Conservation (phyloP, 2,329 filamentous ascomycete species). For the Claviceps paspali region DNA sequence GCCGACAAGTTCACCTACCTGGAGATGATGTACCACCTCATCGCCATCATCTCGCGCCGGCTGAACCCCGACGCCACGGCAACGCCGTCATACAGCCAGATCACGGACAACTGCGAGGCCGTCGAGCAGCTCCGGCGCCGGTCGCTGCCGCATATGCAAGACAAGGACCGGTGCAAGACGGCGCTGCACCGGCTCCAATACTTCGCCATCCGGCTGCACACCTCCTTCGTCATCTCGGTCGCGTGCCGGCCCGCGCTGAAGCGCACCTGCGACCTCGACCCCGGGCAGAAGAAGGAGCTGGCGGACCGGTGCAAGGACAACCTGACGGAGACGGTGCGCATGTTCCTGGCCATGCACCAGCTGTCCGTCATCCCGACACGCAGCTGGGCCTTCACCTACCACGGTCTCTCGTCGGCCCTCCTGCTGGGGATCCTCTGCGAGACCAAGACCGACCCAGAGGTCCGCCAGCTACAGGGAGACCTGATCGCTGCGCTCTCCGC, state of each 20-base stretch:
- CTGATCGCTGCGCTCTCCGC: slow-evolving; percentile 48
- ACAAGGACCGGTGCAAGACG: slow-evolving; percentile 48
- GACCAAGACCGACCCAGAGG: slow-evolving; percentile 47
- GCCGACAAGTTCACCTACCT: slow-evolving; percentile 41
- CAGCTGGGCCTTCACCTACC: slow-evolving; percentile 54
- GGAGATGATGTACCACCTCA: slow-evolving; percentile 50
- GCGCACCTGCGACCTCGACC: slow-evolving; percentile 34
- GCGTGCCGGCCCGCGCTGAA: slow-evolving; percentile 48
- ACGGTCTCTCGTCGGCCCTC: slow-evolving; percentile 49
- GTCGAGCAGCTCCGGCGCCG: slow-evolving; percentile 35
- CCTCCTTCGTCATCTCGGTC: slow-evolving; percentile 49
- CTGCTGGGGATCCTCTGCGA: slow-evolving; percentile 48
- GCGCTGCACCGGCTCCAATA: slow-evolving; percentile 48
- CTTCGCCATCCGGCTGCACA: slow-evolving; percentile 49
- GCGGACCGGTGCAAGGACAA: slow-evolving; percentile 46
- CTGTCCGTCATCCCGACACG: slow-evolving; percentile 50
- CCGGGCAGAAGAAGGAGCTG: slow-evolving; percentile 36
- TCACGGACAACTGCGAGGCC: slow-evolving; percentile 40
- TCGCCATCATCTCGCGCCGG: slow-evolving; percentile 42
- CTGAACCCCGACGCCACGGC: slow-evolving; percentile 38
- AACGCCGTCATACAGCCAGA: slow-evolving; percentile 35
- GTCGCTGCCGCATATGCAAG: slow-evolving; percentile 36
- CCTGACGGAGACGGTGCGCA: slow-evolving; percentile 48
- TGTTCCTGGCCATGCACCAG: slow-evolving; percentile 56
- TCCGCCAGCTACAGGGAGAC: slow-evolving; percentile 48